Percentiles rank a stretch among this genome's conserved stretches.
Evolutionary conservation across 768 basidiomycete species (phyloP).

Genomic region (Paxillus involutus): DNA sequence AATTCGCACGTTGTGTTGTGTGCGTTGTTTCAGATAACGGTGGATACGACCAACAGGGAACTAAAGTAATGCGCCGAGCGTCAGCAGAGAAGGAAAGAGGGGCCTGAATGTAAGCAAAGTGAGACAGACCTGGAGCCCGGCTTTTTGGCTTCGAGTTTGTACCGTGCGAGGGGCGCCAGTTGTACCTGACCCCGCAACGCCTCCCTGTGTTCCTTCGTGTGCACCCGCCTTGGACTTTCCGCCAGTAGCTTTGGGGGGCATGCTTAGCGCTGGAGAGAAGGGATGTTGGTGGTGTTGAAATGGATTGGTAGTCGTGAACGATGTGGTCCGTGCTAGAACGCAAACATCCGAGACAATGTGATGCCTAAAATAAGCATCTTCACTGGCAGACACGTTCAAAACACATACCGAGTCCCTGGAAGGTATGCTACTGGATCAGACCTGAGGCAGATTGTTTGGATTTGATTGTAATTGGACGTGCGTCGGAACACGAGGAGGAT

Average conservation of each 20-base stretch:
- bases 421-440: neutral
- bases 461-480: no score
- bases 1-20: conserved; percentile 91
- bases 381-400: neutral
- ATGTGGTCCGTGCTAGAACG: neutral
- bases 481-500: no score
- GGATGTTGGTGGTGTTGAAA: neutral
- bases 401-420: neutral
- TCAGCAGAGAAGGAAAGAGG: neutral
- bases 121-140: conserved; percentile 75
- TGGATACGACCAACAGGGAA: conserved; percentile 99
- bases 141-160: conserved; percentile 77
- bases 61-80: conserved; percentile 35
- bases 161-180: conserved; percentile 38
- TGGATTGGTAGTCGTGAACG: neutral
- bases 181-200: conserved; percentile 28
- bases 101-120: neutral
- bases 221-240: conserved; percentile 61
- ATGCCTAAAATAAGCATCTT: neutral
- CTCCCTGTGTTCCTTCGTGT: conserved; percentile 8
- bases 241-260: conserved; percentile 57
- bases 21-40: conserved; percentile 88
- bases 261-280: conserved; percentile 13
- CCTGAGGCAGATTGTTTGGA: neutral
- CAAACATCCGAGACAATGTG: neutral